These are phyloP conservation scores for Metschnikowia chrysomelidarum DNA, from an alignment of 805 yeast species.

Conservation along the genomic window DNA sequence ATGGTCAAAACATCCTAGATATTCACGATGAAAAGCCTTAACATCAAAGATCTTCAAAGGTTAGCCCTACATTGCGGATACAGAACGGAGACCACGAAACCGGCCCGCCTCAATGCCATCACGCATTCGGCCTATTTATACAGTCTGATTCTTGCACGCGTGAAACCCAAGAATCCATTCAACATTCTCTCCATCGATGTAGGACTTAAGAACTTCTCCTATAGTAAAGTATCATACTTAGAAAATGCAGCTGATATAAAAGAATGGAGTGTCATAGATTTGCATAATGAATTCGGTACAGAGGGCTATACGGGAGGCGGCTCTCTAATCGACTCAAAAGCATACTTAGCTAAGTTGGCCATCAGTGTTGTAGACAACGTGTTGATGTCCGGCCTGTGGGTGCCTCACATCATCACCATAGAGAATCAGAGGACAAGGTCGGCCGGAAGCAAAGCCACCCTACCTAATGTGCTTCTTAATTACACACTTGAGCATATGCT, in stretches of 20 bases:
- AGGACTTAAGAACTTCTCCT: conserved; percentile 43
- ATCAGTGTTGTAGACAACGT: conserved; percentile 22
- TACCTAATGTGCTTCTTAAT: conserved; percentile 40
- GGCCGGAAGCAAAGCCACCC: conserved; percentile 29
- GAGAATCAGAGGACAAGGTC: conserved; percentile 43
- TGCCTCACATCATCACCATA: conserved; percentile 30
- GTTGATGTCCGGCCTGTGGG: conserved; percentile 10
- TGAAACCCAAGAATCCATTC: conserved; percentile 10
- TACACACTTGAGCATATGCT: conserved; percentile 38
- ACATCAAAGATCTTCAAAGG: conserved; percentile 12
- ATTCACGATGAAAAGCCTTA: conserved; percentile 16
- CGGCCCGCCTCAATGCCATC: conserved; percentile 16
- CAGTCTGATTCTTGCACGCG: conserved; percentile 11
- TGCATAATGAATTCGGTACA: conserved; percentile 22
- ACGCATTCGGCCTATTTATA: conserved; percentile 5
- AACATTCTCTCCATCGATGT: conserved; percentile 34
- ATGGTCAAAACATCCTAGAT: too few species aligned
- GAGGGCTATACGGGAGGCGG: conserved; percentile 11
- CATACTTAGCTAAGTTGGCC: conserved; percentile 26
- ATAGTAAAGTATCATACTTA: conserved; percentile 25
- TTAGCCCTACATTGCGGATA: conserved; percentile 26
- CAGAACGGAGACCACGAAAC: conserved; percentile 19
- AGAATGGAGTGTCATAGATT: conserved; percentile 29
- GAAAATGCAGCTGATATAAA: conserved; percentile 3
- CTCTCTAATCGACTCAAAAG: conserved; percentile 25